Evolutionary conservation across 495 filamentous ascomycete genomes (phyloP).

Genomic region (Lichina pygmaea): DNA sequence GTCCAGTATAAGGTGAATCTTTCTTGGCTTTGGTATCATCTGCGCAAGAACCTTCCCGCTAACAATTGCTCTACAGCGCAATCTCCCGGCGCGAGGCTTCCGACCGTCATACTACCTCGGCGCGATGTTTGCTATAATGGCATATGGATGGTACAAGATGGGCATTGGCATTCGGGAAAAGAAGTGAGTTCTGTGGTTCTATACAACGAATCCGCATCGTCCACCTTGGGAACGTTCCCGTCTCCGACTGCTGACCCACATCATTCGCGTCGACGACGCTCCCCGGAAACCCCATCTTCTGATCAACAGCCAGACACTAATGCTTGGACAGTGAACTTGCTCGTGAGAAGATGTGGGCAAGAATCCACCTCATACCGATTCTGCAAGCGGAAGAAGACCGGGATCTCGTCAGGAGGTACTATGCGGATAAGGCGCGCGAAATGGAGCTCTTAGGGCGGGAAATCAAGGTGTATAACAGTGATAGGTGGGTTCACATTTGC

Average conservation of each 20-base stretch:
- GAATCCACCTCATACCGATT: conserved; percentile 74
- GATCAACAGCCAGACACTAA: not conserved
- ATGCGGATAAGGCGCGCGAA: conserved; percentile 69
- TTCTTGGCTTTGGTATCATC: not conserved
- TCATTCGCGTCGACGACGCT: not conserved
- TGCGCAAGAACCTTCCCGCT: not conserved
- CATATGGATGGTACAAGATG: conserved; percentile 67
- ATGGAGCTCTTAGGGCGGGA: conserved; percentile 66
- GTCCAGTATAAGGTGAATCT: conserved; percentile 77
- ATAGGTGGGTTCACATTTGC: conserved; percentile 32
- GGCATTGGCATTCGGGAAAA: conserved; percentile 57
- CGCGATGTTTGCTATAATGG: conserved; percentile 47
- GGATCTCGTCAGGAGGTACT: conserved; percentile 63
- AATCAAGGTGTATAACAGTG: conserved; percentile 59
- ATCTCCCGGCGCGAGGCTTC: conserved; percentile 80
- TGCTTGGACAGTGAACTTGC: conserved; percentile 43
- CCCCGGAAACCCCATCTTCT: not conserved
- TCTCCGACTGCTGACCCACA: conserved; percentile 1
- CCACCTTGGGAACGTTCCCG: not conserved
- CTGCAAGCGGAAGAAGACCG: conserved; percentile 92
- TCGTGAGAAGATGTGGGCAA: conserved; percentile 92
- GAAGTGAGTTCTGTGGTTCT: conserved; percentile 30
- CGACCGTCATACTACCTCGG: conserved; percentile 49
- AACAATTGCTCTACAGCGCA: conserved; percentile 29
- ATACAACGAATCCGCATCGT: too few species aligned